A percentile compares a stretch with the other conserved stretches of the same genome.
Evolutionary conservation across 371 early-diverging fungal species (phyloP).

Genomic region (Mucor circinelloides): DNA sequence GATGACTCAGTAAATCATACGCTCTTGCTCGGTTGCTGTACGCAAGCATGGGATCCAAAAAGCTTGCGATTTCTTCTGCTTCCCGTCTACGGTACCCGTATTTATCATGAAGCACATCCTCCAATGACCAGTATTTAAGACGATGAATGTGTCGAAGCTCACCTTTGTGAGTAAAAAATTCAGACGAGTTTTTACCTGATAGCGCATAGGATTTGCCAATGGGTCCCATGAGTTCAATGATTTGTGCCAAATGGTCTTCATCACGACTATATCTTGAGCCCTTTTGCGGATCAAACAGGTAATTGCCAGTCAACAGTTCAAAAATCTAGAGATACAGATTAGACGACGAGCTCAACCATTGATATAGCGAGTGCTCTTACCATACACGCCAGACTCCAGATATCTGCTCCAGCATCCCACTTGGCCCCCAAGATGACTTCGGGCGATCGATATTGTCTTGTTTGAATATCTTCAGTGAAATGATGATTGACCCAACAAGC

Average conservation of each 20-base stretch:
- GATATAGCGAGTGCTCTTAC: slow-evolving; percentile 31
- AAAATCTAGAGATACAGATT: slow-evolving; percentile 44
- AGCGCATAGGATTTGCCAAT: slow-evolving; percentile 77
- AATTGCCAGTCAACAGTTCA: slow-evolving; percentile 95
- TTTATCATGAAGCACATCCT: slow-evolving; percentile 85
- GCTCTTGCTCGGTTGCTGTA: slow-evolving; percentile 67
- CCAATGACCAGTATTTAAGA: slow-evolving; percentile 79
- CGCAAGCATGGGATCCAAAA: slow-evolving; percentile 76
- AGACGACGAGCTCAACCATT: background rate
- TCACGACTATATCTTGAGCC: slow-evolving; percentile 85
- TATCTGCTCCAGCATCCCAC: slow-evolving; percentile 93
- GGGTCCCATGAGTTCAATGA: slow-evolving; percentile 88
- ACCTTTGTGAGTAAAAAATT: slow-evolving; percentile 79
- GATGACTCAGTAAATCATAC: slow-evolving; percentile 57
- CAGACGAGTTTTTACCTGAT: slow-evolving; percentile 74
- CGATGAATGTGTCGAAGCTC: slow-evolving; percentile 86
- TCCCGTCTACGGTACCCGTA: slow-evolving; percentile 65
- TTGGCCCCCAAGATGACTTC: slow-evolving; percentile 96
- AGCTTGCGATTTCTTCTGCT: slow-evolving; percentile 61
- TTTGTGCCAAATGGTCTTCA: slow-evolving; percentile 98
- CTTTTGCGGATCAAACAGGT: slow-evolving; percentile 91
- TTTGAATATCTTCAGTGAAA: slow-evolving; percentile 96
- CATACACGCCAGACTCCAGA: slow-evolving; percentile 98
- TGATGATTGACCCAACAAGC: slow-evolving; percentile 97
- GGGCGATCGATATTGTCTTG: slow-evolving; percentile 97